These are phyloP conservation scores for Albophoma yamanashiensis DNA, from an alignment of 2,329 filamentous ascomycete species.

Conservation along the genomic window DNA sequence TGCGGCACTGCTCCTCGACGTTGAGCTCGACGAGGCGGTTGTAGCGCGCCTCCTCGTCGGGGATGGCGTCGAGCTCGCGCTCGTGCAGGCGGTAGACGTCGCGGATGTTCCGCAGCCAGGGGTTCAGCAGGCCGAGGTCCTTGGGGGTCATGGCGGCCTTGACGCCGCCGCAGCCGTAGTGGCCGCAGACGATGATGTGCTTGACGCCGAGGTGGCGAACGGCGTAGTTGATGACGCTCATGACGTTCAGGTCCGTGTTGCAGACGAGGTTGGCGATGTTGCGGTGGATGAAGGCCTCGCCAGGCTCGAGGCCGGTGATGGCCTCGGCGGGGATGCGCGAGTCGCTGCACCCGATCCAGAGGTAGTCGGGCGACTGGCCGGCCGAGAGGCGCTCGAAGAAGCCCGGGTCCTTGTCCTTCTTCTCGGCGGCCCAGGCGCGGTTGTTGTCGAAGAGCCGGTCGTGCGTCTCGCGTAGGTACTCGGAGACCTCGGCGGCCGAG, in stretches of 20 bases:
- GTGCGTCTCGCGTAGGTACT: slow-evolving; percentile 52
- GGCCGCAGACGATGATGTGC: slow-evolving; percentile 70
- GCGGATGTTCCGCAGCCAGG: slow-evolving; percentile 64
- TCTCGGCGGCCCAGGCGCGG: slow-evolving; percentile 51
- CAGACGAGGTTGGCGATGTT: slow-evolving; percentile 88
- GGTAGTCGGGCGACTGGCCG: slow-evolving; percentile 60
- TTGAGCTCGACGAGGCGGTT: slow-evolving; percentile 74
- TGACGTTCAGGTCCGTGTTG: slow-evolving; percentile 68
- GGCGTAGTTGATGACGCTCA: slow-evolving; percentile 79
- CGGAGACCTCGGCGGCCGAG: slow-evolving; percentile 2
- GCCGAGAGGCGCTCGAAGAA: slow-evolving; percentile 55
- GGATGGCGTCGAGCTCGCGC: slow-evolving; percentile 54
- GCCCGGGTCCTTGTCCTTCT: slow-evolving; percentile 45
- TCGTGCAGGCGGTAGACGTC: slow-evolving; percentile 66
- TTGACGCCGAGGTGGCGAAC: slow-evolving; percentile 72
- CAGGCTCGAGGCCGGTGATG: slow-evolving; percentile 72
- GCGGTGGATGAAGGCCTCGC: slow-evolving; percentile 87
- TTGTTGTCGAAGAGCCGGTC: slow-evolving; percentile 61
- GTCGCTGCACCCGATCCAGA: slow-evolving; percentile 89
- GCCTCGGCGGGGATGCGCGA: slow-evolving; percentile 86
- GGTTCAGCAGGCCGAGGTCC: slow-evolving; percentile 61
- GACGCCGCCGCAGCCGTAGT: slow-evolving; percentile 70
- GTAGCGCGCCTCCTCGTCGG: slow-evolving; percentile 48
- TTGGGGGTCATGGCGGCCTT: slow-evolving; percentile 64
- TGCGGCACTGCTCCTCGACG: slow-evolving; percentile 66